Base-by-base conservation (phyloP, 106 monocot species). In the Dendrobium catenatum region DNA sequence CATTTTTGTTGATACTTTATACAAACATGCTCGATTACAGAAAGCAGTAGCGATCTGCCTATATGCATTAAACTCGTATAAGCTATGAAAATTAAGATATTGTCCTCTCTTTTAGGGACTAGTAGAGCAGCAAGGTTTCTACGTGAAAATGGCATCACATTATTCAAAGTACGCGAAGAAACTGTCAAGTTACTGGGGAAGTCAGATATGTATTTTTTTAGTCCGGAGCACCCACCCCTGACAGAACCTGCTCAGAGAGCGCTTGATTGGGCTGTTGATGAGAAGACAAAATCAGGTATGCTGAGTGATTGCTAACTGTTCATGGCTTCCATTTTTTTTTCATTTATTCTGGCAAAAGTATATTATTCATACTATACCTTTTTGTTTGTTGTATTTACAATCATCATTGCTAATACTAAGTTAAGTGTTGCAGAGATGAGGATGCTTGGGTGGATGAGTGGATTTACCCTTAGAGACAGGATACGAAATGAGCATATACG, bases 221-320 rank as follows among this genome's bases (percentile, higher is more conserved):
- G 92, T 44, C 91, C 89, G 76, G 85, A 90, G 55, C 90, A 88
- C 80, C 92, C 92, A 24, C 94, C 94, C 2, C 87, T 95, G 81
- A 99, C 91, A 59, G 91, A 93, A 78, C 87, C 91, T 64, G 95
- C 95, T 59, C 98, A 91, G 68, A 89, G 88, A 80, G 98, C 92
- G 37, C 90, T 99, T 4, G 98, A 99, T 86, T 95, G 91, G 91
- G 93, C 95, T 82, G 81, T 95, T 42, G 86, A 91, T 76, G 89
- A 93, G 84, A 99, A 99, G 81, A 66, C 88, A 11, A 92, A 91
- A 79, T 93, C 95, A 83, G 98, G 98, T 98, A 78, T 40, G 15
- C 11, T 37, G 42, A 33, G 11, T 4, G 29, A 16, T 31, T 70
- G 37, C 37, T 70, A 70, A 70, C 33, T 37, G 3, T 13, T 29